Conservation (phyloP, 495 filamentous ascomycete species). For the Aspergillus avenaceus region DNA sequence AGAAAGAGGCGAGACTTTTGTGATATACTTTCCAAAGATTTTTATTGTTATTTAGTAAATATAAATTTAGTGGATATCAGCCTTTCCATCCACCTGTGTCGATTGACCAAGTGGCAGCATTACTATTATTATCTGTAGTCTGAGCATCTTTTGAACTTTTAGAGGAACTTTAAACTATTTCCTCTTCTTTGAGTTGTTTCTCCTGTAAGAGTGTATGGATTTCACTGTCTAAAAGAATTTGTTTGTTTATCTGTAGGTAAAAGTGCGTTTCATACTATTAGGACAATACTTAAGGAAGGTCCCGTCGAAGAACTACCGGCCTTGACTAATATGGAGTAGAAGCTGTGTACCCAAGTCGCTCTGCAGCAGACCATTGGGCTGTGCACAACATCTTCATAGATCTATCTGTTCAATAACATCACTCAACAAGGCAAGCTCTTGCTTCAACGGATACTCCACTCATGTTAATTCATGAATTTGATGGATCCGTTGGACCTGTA, state of each 20-base stretch:
- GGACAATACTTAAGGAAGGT: slow-evolving; percentile 88
- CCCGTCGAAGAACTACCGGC: slow-evolving; percentile 62
- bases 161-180: background rate
- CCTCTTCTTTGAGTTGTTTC: slow-evolving; percentile 28
- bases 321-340: slow-evolving; percentile 89
- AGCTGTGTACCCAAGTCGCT: slow-evolving; percentile 74
- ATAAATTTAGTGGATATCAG: background rate
- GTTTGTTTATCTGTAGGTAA: slow-evolving; percentile 87
- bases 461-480: slow-evolving; percentile 20
- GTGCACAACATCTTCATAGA: slow-evolving; percentile 3
- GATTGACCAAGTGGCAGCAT: background rate
- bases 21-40: too few relatives aligned
- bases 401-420: slow-evolving; percentile 44
- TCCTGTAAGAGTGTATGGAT: slow-evolving; percentile 66
- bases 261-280: slow-evolving; percentile 83
- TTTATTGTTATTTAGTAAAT: too few relatives aligned
- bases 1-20: too few relatives aligned
- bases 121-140: background rate
- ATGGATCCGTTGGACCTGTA: background rate
- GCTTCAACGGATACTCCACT: slow-evolving; percentile 65
- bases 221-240: slow-evolving; percentile 92
- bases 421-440: slow-evolving; percentile 51
- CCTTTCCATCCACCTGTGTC: background rate
- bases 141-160: background rate
- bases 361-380: slow-evolving; percentile 58